Percentiles rank a stretch among this genome's conserved stretches.
Evolutionary conservation across 78 protist species (phyloP).

Genomic region (Dictyostelium capitatum): DNA sequence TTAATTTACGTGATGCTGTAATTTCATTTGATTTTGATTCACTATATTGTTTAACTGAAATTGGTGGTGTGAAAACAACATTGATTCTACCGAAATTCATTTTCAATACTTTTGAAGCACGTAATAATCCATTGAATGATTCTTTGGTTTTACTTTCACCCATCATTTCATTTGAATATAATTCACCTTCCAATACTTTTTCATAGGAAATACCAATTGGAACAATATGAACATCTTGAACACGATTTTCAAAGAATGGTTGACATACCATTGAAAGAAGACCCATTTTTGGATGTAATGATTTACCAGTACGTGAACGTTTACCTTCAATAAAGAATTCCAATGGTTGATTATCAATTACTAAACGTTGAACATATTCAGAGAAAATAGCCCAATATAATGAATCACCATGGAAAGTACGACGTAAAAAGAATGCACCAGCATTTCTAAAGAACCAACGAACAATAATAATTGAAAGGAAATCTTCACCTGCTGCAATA

Average conservation of each 20-base stretch:
- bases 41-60: slow-evolving; percentile 69
- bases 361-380: slow-evolving; percentile 85
- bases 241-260: slow-evolving; percentile 81
- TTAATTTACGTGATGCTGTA: neutral
- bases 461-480: slow-evolving; percentile 62
- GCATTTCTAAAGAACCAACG: slow-evolving; percentile 84
- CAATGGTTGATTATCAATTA: slow-evolving; percentile 71
- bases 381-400: slow-evolving; percentile 87
- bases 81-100: slow-evolving; percentile 82
- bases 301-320: slow-evolving; percentile 89
- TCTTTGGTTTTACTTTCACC: slow-evolving; percentile 84
- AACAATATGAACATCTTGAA: slow-evolving; percentile 79
- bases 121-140: slow-evolving; percentile 62
- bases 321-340: slow-evolving; percentile 93
- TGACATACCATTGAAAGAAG: slow-evolving; percentile 56
- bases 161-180: slow-evolving; percentile 78
- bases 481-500: slow-evolving; percentile 89
- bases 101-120: slow-evolving; percentile 73
- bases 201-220: slow-evolving; percentile 86
- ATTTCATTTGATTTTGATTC: slow-evolving; percentile 9
- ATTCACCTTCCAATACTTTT: slow-evolving; percentile 83
- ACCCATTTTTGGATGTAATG: slow-evolving; percentile 89
- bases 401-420: slow-evolving; percentile 89
- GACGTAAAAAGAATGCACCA: slow-evolving; percentile 90
- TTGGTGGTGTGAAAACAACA: slow-evolving; percentile 78